Evolutionary conservation across 768 basidiomycete species (phyloP).

Genomic region (Pilatotrama ljubarskyi): DNA sequence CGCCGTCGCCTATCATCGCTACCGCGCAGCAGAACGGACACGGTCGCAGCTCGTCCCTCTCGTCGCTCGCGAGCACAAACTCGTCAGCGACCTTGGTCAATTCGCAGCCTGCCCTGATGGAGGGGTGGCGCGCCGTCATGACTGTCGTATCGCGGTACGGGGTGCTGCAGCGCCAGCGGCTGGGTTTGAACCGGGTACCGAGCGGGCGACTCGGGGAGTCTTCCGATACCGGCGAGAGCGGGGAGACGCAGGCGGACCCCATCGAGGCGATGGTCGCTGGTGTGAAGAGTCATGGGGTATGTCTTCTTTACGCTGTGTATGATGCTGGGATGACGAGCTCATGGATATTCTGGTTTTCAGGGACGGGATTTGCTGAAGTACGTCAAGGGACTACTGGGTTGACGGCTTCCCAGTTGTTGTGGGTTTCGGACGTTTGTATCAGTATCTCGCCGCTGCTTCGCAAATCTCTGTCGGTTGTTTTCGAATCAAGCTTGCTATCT

Average conservation of each 20-base stretch:
- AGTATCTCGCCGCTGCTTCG: background rate
- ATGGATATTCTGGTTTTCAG: slow-evolving; percentile 37
- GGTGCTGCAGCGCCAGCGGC: slow-evolving; percentile 54
- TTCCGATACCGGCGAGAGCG: slow-evolving; percentile 11
- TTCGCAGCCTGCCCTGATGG: slow-evolving; percentile 40
- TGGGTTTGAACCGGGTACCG: slow-evolving; percentile 29
- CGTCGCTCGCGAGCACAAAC: slow-evolving; percentile 26
- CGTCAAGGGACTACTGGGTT: slow-evolving; percentile 66
- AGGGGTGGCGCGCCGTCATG: slow-evolving; percentile 84
- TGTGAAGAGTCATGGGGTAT: slow-evolving; percentile 74
- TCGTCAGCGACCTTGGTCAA: slow-evolving; percentile 37
- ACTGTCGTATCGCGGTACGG: slow-evolving; percentile 67
- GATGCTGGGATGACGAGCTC: background rate
- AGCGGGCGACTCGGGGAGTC: slow-evolving; percentile 29
- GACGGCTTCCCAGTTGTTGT: slow-evolving; percentile 20
- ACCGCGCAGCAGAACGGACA: slow-evolving; percentile 12
- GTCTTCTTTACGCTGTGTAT: slow-evolving; percentile 33
- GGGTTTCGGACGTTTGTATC: background rate
- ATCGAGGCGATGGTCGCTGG: slow-evolving; percentile 67
- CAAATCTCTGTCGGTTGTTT: background rate
- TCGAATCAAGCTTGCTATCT: background rate
- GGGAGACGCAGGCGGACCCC: slow-evolving; percentile 25
- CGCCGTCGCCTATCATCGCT: slow-evolving; percentile 12
- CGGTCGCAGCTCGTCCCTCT: slow-evolving; percentile 29
- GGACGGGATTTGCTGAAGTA: slow-evolving; percentile 72